phyloP scores from a whole-genome alignment of 768 basidiomycete species.

The Tylopilus sp. region DNA sequence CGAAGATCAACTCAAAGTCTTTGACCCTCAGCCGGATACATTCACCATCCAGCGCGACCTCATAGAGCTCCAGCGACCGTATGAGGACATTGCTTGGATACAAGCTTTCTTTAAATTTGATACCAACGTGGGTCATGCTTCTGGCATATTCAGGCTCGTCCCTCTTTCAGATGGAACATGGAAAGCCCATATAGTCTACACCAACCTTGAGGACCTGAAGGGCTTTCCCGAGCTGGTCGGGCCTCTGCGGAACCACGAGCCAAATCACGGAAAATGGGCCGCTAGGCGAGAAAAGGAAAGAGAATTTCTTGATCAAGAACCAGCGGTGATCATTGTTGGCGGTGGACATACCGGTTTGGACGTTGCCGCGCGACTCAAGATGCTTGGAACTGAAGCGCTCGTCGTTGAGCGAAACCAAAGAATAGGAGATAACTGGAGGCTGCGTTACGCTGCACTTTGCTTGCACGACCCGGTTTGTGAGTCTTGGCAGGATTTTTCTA shows the following conservation, averaged over 20 bases:
- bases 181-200: slow-evolving; percentile 48
- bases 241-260: slow-evolving; percentile 39
- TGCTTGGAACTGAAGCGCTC: slow-evolving; percentile 19
- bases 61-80: slow-evolving; percentile 25
- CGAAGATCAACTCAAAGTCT: slow-evolving; percentile 38
- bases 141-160: slow-evolving; percentile 47
- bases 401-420: too few relatives aligned
- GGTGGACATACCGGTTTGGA: slow-evolving; percentile 56
- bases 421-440: slow-evolving; percentile 35
- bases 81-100: slow-evolving; percentile 45
- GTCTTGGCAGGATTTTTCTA: too few relatives aligned
- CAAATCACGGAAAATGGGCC: slow-evolving; percentile 34
- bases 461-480: slow-evolving; percentile 33
- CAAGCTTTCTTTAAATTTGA: slow-evolving; percentile 45
- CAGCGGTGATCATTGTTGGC: slow-evolving; percentile 50
- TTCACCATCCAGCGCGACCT: slow-evolving; percentile 24
- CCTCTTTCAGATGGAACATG: slow-evolving; percentile 40
- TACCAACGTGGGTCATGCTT: too few relatives aligned
- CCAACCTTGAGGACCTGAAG: slow-evolving; percentile 52
- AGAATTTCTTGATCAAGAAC: slow-evolving; percentile 39
- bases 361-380: slow-evolving; percentile 52
- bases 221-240: slow-evolving; percentile 44
- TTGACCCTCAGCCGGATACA: slow-evolving; percentile 15
- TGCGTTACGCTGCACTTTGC: slow-evolving; percentile 28
- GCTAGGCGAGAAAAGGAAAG: slow-evolving; percentile 24